phyloP scores from a whole-genome alignment of 1,284 basidiomycete genomes.

The Cryptococcus neoformans region DNA sequence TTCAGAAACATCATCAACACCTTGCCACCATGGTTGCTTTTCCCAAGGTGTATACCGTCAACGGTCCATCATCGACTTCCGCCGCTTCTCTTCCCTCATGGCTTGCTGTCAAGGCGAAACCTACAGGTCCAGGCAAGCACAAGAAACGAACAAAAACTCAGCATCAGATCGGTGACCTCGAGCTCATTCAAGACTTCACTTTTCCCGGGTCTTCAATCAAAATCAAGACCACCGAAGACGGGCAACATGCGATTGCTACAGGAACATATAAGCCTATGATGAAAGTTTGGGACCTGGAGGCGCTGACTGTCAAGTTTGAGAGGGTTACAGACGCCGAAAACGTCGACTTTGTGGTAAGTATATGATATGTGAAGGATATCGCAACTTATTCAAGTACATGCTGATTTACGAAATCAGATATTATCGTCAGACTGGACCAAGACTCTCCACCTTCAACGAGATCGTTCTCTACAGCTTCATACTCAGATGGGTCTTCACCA shows the following conservation, averaged over 20 bases:
- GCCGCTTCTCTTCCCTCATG: conserved; percentile 84
- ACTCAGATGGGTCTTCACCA: conserved; percentile 93
- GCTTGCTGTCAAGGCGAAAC: conserved; percentile 64
- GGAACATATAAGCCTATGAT: conserved; percentile 99
- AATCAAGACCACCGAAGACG: conserved; percentile 86
- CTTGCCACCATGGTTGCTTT: conserved; percentile 15
- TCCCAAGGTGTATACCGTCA: conserved; percentile 86
- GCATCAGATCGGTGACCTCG: conserved; percentile 55
- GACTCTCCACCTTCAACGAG: conserved; percentile 92
- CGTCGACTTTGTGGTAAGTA: conserved; percentile 93
- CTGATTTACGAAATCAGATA: conserved; percentile 57
- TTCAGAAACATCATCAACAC: too few relatives aligned
- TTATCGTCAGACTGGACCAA: conserved; percentile 99
- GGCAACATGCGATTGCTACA: conserved; percentile 87
- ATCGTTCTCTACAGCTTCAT: conserved; percentile 92
- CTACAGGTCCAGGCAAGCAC: conserved; percentile 28
- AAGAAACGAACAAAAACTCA: conserved; percentile 48
- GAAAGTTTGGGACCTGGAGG: conserved; percentile 90
- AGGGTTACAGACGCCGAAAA: conserved; percentile 95
- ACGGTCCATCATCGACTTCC: conserved; percentile 76
- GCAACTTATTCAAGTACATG: conserved; percentile 19
- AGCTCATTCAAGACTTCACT: conserved; percentile 92
- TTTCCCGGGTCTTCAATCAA: conserved; percentile 95
- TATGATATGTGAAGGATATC: too few relatives aligned
- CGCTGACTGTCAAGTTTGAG: conserved; percentile 93